phyloP scores from a whole-genome alignment of 129 eudicot genomes.

The Lactuca sativa region DNA sequence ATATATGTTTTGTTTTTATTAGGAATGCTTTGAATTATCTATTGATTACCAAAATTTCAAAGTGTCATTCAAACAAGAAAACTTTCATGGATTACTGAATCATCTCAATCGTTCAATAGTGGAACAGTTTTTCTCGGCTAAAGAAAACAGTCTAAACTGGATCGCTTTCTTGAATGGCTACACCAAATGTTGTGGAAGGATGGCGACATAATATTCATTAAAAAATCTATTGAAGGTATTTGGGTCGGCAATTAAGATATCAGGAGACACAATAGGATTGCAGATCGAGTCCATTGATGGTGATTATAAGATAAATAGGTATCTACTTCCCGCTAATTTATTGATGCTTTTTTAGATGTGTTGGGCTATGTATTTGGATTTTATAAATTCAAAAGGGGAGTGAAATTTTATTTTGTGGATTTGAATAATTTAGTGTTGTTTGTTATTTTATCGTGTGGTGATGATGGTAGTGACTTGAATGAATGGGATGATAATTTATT shows the following conservation, averaged over 20 bases:
- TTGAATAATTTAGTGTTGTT: conserved; percentile 62
- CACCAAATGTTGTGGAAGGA: conserved; percentile 64
- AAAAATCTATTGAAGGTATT: conserved; percentile 53
- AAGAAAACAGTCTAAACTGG: conserved; percentile 67
- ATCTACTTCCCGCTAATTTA: conserved; percentile 52
- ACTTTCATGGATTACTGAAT: conserved; percentile 38
- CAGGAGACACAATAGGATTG: conserved; percentile 61
- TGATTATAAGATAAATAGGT: conserved; percentile 69
- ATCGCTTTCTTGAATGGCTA: conserved; percentile 71
- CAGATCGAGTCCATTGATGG: conserved; percentile 59
- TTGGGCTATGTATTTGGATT: conserved; percentile 70
- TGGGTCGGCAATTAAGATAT: conserved; percentile 40
- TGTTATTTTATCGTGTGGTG: conserved; percentile 60
- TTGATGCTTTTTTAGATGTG: conserved; percentile 74
- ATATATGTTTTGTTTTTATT: conserved; percentile 21
- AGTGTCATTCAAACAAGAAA: conserved; percentile 34
- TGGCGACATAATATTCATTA: conserved; percentile 50
- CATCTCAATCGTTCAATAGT: conserved; percentile 54
- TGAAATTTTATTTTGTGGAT: conserved; percentile 54
- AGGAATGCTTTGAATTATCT: conserved; percentile 66
- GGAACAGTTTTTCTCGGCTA: conserved; percentile 60
- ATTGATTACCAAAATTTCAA: conserved; percentile 42
- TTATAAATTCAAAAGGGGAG: conserved; percentile 26
- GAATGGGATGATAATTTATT: conserved; percentile 39
- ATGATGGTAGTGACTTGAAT: conserved; percentile 39